A percentile compares a stretch with the other conserved stretches of the same genome.
Evolutionary conservation across 768 basidiomycete species (phyloP).

Genomic region (Mycena polygramma): DNA sequence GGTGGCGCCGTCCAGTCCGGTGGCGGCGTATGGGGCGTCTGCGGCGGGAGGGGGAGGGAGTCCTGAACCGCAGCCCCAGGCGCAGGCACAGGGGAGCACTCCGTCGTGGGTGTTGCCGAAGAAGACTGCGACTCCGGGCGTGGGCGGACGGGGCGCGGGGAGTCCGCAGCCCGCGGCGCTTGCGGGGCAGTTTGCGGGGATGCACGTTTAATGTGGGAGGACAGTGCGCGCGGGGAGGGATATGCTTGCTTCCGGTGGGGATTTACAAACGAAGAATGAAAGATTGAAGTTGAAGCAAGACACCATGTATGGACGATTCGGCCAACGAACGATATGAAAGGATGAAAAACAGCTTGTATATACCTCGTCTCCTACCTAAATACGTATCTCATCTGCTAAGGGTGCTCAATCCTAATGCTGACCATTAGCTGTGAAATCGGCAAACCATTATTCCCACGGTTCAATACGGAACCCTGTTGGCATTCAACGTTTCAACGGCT

Average conservation of each 20-base stretch:
- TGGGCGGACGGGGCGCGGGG: slow-evolving; percentile 5
- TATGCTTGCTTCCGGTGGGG: not conserved
- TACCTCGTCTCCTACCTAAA: not conserved
- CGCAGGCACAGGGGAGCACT: slow-evolving; percentile 32
- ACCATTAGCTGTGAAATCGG: too few relatives aligned
- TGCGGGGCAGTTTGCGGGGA: slow-evolving; percentile 45
- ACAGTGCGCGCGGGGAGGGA: not conserved
- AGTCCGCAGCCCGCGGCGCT: slow-evolving; percentile 32
- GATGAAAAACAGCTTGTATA: not conserved
- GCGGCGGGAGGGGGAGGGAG: slow-evolving; percentile 2
- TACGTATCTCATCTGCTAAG: too few relatives aligned
- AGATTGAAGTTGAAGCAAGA: not conserved
- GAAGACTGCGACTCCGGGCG: slow-evolving; percentile 40
- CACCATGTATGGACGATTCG: not conserved
- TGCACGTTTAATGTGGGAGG: slow-evolving; percentile 38
- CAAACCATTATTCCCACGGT: too few relatives aligned
- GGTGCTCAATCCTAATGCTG: too few relatives aligned
- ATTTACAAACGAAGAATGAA: not conserved
- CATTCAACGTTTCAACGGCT: too few relatives aligned
- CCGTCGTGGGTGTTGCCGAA: slow-evolving; percentile 64
- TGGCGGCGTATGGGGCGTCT: slow-evolving; percentile 21
- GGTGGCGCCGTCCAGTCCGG: slow-evolving; percentile 19
- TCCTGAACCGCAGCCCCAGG: slow-evolving; percentile 19
- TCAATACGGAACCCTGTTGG: too few relatives aligned
- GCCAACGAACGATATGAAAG: not conserved